Evolutionary conservation across 192 early-diverging fungal genomes (phyloP).

Genomic region (Radiomyces spectabilis): DNA sequence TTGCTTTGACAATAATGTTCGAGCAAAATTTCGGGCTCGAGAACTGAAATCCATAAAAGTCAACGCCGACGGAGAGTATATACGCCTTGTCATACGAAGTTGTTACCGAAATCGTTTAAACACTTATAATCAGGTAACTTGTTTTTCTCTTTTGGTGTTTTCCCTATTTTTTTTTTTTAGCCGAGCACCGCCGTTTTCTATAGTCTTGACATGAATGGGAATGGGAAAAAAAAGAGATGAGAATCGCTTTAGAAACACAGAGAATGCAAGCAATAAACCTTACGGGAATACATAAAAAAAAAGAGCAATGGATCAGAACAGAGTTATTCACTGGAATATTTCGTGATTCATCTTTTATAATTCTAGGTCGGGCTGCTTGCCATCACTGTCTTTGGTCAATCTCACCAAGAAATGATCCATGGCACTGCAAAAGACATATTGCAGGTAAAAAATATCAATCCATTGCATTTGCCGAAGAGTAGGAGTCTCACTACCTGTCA

Average conservation of each 20-base stretch:
- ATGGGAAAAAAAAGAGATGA: no score
- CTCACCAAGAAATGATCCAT: no score
- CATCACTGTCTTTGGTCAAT: background rate
- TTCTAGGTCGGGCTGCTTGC: background rate
- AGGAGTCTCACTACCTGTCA: background rate
- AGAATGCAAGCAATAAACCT: no score
- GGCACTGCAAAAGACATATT: no score
- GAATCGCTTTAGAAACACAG: no score
- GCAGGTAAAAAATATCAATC: no score
- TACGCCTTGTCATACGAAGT: constrained; percentile 59
- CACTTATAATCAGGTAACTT: constrained; percentile 63
- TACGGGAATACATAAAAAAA: no score
- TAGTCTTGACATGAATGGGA: background rate
- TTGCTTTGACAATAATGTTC: constrained; percentile 53
- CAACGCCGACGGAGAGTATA: constrained; percentile 55
- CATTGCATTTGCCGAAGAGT: no score
- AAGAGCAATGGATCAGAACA: no score
- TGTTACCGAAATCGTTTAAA: constrained; percentile 69
- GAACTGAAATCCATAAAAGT: constrained; percentile 75
- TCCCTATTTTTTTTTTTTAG: no score
- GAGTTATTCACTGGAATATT: no score
- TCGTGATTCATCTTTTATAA: background rate
- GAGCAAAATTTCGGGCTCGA: constrained; percentile 52
- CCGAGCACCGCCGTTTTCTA: background rate
- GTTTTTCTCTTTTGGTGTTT: background rate